Evolutionary conservation across 2,329 filamentous ascomycete species (phyloP).

Genomic region (Triangularia setosa): DNA sequence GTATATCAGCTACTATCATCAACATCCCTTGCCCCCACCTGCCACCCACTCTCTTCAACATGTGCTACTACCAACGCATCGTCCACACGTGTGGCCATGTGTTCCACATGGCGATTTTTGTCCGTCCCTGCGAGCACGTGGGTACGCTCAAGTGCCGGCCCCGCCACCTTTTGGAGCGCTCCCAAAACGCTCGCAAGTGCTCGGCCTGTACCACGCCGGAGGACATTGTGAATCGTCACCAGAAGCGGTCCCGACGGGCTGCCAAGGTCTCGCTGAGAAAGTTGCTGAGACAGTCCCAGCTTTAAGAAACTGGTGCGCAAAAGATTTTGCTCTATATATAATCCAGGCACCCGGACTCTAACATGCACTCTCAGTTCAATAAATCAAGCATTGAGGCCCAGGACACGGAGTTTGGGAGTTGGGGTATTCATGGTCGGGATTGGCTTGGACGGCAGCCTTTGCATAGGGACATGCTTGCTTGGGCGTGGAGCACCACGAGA

Average conservation of each 20-base stretch:
- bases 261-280: background rate
- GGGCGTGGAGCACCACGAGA: too few relatives aligned
- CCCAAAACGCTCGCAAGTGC: background rate
- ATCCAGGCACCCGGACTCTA: too few relatives aligned
- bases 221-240: background rate
- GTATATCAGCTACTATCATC: too few relatives aligned
- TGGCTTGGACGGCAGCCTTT: too few relatives aligned
- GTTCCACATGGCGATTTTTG: background rate
- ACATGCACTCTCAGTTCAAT: too few relatives aligned
- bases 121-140: background rate
- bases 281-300: too few relatives aligned
- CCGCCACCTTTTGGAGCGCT: slow-evolving; percentile 12
- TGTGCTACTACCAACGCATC: slow-evolving; percentile 15
- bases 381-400: too few relatives aligned
- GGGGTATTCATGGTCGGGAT: too few relatives aligned
- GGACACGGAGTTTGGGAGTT: too few relatives aligned
- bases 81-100: slow-evolving; percentile 11
- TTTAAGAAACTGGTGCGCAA: too few relatives aligned
- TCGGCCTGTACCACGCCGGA: background rate
- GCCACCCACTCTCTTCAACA: background rate
- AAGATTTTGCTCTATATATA: too few relatives aligned
- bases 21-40: background rate
- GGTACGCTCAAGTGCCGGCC: slow-evolving; percentile 4
- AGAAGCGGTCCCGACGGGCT: background rate
- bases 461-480: too few relatives aligned